Conservation (phyloP, 805 yeast species). For the Saccharomycopsis babjevae region DNA sequence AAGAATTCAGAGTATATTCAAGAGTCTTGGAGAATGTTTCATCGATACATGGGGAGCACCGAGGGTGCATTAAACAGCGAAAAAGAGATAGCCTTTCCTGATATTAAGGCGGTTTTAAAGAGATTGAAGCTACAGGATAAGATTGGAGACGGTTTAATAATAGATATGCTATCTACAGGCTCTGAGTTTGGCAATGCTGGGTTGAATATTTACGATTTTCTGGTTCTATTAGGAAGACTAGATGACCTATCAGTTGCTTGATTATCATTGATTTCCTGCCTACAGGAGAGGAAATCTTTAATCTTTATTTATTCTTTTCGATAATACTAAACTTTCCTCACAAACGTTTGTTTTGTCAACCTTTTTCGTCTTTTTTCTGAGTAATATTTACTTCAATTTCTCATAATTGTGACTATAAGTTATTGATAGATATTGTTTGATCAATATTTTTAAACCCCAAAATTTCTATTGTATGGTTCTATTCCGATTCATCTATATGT, state of each 20-base stretch:
- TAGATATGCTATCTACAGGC: slow-evolving; percentile 16
- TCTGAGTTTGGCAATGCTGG: slow-evolving; percentile 9
- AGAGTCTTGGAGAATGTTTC: slow-evolving; percentile 12
- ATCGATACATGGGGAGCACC: neutral
- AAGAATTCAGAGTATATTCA: slow-evolving; percentile 12
- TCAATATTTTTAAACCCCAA: too few species aligned
- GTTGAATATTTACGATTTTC: slow-evolving; percentile 13
- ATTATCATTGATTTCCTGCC: neutral
- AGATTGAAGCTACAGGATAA: slow-evolving; percentile 7
- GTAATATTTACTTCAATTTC: too few species aligned
- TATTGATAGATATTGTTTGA: too few species aligned
- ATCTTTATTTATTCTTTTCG: too few species aligned
- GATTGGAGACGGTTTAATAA: slow-evolving; percentile 12
- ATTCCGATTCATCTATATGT: too few species aligned
- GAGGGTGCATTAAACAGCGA: neutral
- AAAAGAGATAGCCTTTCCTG: slow-evolving; percentile 9
- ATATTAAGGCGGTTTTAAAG: slow-evolving; percentile 9
- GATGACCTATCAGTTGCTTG: slow-evolving; percentile 5
- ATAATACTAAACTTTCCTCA: too few species aligned
- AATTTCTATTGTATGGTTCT: too few species aligned
- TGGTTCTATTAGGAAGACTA: slow-evolving; percentile 9
- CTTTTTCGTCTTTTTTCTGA: too few species aligned
- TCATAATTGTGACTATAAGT: too few species aligned
- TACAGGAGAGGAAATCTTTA: too few species aligned
- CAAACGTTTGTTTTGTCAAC: too few species aligned